A percentile compares a stretch with the other conserved stretches of the same genome.
Conservation (phyloP, 2,329 filamentous ascomycete species). For the Hypoxylon sp. region DNA sequence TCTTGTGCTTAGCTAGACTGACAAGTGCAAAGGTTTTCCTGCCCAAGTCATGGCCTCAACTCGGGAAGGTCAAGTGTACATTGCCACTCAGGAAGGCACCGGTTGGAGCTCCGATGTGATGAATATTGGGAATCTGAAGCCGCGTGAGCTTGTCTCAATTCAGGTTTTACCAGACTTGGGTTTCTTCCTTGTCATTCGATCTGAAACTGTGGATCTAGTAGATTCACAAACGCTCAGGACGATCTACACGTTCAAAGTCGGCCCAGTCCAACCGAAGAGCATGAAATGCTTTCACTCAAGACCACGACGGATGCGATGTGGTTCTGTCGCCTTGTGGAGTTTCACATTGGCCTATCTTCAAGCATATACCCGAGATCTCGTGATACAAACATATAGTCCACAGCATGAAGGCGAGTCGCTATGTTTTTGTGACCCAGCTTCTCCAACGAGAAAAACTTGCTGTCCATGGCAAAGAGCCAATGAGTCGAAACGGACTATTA, state of each 20-base stretch:
- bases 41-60: slow-evolving; percentile 53
- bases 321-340: slow-evolving; percentile 68
- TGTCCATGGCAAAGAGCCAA: slow-evolving; percentile 66
- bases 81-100: slow-evolving; percentile 53
- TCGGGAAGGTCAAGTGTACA: slow-evolving; percentile 50
- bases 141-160: slow-evolving; percentile 67
- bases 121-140: slow-evolving; percentile 55
- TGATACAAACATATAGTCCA: slow-evolving; percentile 74
- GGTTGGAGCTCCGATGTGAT: slow-evolving; percentile 66
- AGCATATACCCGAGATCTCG: slow-evolving; percentile 69
- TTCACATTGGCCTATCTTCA: slow-evolving; percentile 75
- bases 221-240: slow-evolving; percentile 68
- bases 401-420: slow-evolving; percentile 67
- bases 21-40: slow-evolving; percentile 44
- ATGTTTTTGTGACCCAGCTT: slow-evolving; percentile 64
- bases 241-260: slow-evolving; percentile 73
- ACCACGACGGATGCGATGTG: slow-evolving; percentile 65
- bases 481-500: slow-evolving; percentile 65
- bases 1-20: slow-evolving; percentile 20
- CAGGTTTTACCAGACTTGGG: slow-evolving; percentile 70
- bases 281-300: slow-evolving; percentile 71
- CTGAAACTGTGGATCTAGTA: slow-evolving; percentile 69
- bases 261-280: slow-evolving; percentile 69
- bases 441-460: slow-evolving; percentile 58
- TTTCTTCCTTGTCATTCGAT: slow-evolving; percentile 71